phyloP scores from a whole-genome alignment of 768 basidiomycete genomes.

The Mycena crocata region DNA sequence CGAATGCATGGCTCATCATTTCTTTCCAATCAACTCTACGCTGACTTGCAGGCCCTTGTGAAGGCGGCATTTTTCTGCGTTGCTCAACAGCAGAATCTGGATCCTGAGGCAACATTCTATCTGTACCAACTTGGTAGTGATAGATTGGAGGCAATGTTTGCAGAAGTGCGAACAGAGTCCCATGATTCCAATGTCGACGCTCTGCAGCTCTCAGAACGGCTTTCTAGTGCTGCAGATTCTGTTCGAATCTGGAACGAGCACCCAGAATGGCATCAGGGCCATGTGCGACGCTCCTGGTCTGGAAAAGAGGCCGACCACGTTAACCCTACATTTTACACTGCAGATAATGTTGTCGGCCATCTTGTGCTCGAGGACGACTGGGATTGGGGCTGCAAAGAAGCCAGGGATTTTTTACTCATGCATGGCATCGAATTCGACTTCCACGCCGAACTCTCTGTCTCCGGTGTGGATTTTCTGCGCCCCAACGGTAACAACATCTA shows the following conservation, averaged over 20 bases:
- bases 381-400: neutral
- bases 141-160: slow-evolving; percentile 1
- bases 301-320: slow-evolving; percentile 18
- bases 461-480: neutral
- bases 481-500: slow-evolving; percentile 5
- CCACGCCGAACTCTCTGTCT: neutral
- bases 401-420: neutral
- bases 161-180: slow-evolving; percentile 15
- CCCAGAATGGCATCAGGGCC: slow-evolving; percentile 15
- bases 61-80: slow-evolving; percentile 12
- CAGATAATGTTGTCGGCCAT: neutral
- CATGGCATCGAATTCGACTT: slow-evolving; percentile 18
- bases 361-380: neutral
- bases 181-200: slow-evolving; percentile 13
- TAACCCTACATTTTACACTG: slow-evolving; percentile 4
- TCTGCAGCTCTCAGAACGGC: slow-evolving; percentile 3
- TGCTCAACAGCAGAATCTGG: neutral
- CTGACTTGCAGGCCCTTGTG: slow-evolving; percentile 7
- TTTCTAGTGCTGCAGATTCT: slow-evolving; percentile 7
- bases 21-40: slow-evolving; percentile 12
- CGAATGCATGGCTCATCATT: slow-evolving; percentile 5
- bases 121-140: slow-evolving; percentile 9
- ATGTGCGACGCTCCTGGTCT: slow-evolving; percentile 6
- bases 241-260: neutral
- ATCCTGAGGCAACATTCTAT: neutral